Evolutionary conservation across 1,284 basidiomycete species (phyloP), one percentile per base, ranked within the genome.

Genomic region (Omphalotus olearius): DNA sequence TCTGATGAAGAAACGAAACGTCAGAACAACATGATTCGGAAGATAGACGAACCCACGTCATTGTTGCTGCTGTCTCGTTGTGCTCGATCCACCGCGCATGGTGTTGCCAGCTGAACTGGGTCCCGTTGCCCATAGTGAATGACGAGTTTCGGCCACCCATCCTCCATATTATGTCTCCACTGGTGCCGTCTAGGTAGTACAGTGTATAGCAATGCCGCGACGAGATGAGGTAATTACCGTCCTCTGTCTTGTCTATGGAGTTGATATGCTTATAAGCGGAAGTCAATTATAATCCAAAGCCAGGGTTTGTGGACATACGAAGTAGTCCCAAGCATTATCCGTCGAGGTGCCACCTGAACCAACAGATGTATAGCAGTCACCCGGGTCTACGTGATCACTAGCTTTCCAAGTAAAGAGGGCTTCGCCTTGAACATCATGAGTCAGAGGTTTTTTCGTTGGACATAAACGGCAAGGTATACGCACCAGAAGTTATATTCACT

Each of bases 181-280:
- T 46, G 11, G 45, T 54, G 26, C 51, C 53, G 25, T 51, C 43
- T 33, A 58, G 48, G 26, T 56, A 52, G 43, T 57, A 60, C 3
- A 58, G 1, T 4, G 55, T 52, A 23, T 41, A 36, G 38, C 47
- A 54, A 45, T 58, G 51, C 2, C 59, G 57, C 6, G 55, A 48
- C 18, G 59, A 60, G 25, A 60, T 51, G 30, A 60, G 50, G 35
- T 55, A 60, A 50, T 58, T 53, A 1, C 55, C 59, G 9, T 45
- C 37, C 13, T 26, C 17, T 25, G 56, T 53, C 53, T 58, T 47
- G 16, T 53, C 51, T 28, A 56, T 48, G 9, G 52, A 46, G 30
- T 53, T 53, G 23, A 56, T 53, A 45, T 56, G 55, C 55, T 56
- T 14, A 6, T 2, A 16, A 4, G 33, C 23, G 20, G 2, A 23